A percentile compares a stretch with the other conserved stretches of the same genome.
Conservation (phyloP, 345 rosid genomes). For the Durio zibethinus region DNA sequence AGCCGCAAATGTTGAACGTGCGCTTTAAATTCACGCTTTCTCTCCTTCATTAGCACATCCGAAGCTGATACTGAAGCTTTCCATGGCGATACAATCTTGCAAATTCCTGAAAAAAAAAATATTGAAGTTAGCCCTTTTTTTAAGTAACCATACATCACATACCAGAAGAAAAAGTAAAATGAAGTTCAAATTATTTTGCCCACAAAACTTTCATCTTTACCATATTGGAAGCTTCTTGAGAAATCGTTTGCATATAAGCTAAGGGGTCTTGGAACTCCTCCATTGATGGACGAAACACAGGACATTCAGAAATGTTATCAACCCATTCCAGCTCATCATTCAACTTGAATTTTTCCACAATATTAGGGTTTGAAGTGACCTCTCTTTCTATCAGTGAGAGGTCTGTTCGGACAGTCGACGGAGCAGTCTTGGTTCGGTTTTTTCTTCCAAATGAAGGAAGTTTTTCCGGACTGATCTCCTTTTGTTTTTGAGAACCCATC, state of each 20-base stretch:
- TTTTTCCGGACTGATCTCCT: neutral
- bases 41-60: conserved; percentile 51
- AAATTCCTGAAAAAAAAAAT: conserved; percentile 43
- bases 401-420: neutral
- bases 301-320: conserved; percentile 50
- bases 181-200: neutral
- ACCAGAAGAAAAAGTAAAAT: neutral
- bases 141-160: neutral
- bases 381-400: neutral
- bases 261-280: conserved; percentile 65
- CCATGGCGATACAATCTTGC: conserved; percentile 61
- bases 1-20: conserved; percentile 60
- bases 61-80: conserved; percentile 58
- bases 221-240: conserved; percentile 57
- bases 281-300: conserved; percentile 47
- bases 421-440: neutral
- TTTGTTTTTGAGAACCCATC: neutral
- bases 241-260: conserved; percentile 46
- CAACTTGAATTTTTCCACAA: neutral
- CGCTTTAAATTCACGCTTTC: conserved; percentile 44
- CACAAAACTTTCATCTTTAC: conserved; percentile 16
- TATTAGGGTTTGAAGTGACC: neutral
- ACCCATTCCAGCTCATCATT: conserved; percentile 46
- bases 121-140: neutral
- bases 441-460: neutral